These are phyloP conservation scores for Andrographis paniculata DNA, from an alignment of 305 asterid species.

Conservation along the genomic window DNA sequence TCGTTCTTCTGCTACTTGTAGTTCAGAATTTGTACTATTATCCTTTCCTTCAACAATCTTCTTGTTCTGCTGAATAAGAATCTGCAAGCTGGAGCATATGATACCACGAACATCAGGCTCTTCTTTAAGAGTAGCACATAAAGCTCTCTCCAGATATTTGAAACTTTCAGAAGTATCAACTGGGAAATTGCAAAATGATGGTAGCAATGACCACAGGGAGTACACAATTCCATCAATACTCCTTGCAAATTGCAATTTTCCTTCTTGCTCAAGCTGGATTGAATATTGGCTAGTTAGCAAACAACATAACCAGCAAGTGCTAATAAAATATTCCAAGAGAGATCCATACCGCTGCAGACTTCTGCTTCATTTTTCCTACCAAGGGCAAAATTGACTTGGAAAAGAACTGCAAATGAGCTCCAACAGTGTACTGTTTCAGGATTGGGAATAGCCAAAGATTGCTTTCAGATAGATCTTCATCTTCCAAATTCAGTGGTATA, in stretches of 20 bases:
- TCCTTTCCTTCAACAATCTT: slow-evolving; percentile 43
- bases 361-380: slow-evolving; percentile 51
- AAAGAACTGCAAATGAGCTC: slow-evolving; percentile 64
- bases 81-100: slow-evolving; percentile 79
- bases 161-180: slow-evolving; percentile 73
- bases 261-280: slow-evolving; percentile 64
- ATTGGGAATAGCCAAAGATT: slow-evolving; percentile 89
- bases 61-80: slow-evolving; percentile 77
- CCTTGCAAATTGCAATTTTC: slow-evolving; percentile 54
- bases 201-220: slow-evolving; percentile 90
- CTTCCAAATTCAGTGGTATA: slow-evolving; percentile 71
- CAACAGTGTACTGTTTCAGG: slow-evolving; percentile 69
- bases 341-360: slow-evolving; percentile 54
- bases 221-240: slow-evolving; percentile 61
- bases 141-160: slow-evolving; percentile 45
- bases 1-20: slow-evolving; percentile 37
- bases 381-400: slow-evolving; percentile 45
- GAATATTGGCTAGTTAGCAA: slow-evolving; percentile 13
- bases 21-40: slow-evolving; percentile 27
- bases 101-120: slow-evolving; percentile 66
- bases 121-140: slow-evolving; percentile 55
- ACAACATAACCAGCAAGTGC: not conserved
- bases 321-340: slow-evolving; percentile 6
- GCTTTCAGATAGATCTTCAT: slow-evolving; percentile 57
- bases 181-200: slow-evolving; percentile 93